Percentiles rank a stretch among this genome's conserved stretches.
Conservation (phyloP, 2,329 filamentous ascomycete genomes). For the Trichoderma semiorbis region DNA sequence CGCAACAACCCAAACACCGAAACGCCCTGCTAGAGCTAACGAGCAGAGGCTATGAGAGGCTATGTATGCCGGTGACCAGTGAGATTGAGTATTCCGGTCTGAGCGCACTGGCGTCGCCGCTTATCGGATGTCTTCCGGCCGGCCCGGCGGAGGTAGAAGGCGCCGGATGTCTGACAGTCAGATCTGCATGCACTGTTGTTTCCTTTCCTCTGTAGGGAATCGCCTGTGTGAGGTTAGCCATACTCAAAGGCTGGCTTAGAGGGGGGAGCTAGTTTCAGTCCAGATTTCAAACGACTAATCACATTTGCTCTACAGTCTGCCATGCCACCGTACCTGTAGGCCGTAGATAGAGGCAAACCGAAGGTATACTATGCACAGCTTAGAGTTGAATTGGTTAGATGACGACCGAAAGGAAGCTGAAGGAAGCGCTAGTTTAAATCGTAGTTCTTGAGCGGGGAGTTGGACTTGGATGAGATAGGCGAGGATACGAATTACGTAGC, state of each 20-base stretch:
- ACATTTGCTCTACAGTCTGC: neutral
- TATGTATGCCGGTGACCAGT: neutral
- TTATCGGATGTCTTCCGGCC: constrained; percentile 10
- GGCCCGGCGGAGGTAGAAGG: neutral
- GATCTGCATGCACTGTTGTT: neutral
- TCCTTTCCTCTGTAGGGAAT: neutral
- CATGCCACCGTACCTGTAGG: neutral
- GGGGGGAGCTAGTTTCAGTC: neutral
- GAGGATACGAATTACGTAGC: neutral
- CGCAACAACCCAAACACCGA: neutral
- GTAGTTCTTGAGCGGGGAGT: neutral
- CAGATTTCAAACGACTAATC: neutral
- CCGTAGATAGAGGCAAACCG: neutral
- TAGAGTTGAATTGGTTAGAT: neutral
- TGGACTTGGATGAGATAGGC: neutral
- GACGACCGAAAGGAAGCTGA: neutral
- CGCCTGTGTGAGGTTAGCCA: neutral
- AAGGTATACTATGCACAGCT: neutral
- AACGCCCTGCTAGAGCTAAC: neutral
- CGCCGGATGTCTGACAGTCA: neutral
- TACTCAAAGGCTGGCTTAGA: neutral
- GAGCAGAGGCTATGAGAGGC: neutral
- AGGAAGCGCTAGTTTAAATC: neutral
- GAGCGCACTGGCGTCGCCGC: neutral
- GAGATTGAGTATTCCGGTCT: neutral